These are phyloP conservation scores for Gaillardinia entomophila DNA, from an alignment of 805 yeast genomes.

Conservation along the genomic window DNA sequence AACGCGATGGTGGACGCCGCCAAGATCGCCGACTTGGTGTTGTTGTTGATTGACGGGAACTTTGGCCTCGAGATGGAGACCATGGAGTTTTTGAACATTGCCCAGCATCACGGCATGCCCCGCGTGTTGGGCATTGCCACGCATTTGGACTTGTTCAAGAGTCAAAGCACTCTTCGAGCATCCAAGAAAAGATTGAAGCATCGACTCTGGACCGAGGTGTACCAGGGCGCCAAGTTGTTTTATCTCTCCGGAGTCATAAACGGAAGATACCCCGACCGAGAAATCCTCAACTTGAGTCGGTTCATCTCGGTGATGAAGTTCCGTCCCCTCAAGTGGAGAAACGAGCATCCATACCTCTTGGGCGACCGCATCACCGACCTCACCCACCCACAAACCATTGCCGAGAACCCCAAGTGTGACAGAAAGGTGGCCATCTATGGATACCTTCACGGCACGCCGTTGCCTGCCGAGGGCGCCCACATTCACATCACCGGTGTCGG, in stretches of 20 bases:
- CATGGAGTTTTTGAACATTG: slow-evolving; percentile 94
- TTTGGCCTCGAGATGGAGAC: slow-evolving; percentile 99
- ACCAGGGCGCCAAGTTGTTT: slow-evolving; percentile 94
- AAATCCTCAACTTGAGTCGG: slow-evolving; percentile 82
- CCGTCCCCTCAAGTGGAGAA: slow-evolving; percentile 98
- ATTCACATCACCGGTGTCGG: slow-evolving; percentile 97
- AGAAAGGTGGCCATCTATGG: slow-evolving; percentile 91
- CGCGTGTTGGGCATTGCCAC: slow-evolving; percentile 93
- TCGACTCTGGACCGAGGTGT: slow-evolving; percentile 98
- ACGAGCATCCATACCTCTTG: slow-evolving; percentile 91
- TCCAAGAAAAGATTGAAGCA: slow-evolving; percentile 88
- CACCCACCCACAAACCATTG: slow-evolving; percentile 84
- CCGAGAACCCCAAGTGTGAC: slow-evolving; percentile 75
- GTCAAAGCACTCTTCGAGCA: slow-evolving; percentile 82
- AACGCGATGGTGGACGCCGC: slow-evolving; percentile 96
- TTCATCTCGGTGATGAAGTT: slow-evolving; percentile 97
- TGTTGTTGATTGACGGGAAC: slow-evolving; percentile 89
- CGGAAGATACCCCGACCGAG: slow-evolving; percentile 97
- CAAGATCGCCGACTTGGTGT: slow-evolving; percentile 87
- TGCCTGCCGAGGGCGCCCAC: slow-evolving; percentile 60
- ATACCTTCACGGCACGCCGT: slow-evolving; percentile 88
- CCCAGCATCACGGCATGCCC: slow-evolving; percentile 99
- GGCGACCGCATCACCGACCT: slow-evolving; percentile 91
- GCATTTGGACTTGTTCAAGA: slow-evolving; percentile 89
- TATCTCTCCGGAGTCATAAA: slow-evolving; percentile 92